Evolutionary conservation across 176 grass and related monocot species (phyloP).

Genomic region (Hordeum marinum): DNA sequence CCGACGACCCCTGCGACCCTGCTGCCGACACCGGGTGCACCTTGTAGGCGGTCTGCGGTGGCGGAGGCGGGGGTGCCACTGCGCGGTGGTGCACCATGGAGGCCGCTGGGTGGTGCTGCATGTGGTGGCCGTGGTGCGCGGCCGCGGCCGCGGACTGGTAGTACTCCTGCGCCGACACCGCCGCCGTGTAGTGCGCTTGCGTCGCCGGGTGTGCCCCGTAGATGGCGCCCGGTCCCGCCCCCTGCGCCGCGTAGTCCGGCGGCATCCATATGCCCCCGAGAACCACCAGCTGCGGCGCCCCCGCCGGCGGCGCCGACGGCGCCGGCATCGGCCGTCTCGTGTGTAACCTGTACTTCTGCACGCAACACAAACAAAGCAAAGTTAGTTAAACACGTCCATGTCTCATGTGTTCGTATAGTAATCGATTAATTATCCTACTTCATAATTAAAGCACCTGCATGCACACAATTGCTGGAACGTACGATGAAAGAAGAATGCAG

Average conservation of each 20-base stretch:
- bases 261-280: constrained; percentile 92
- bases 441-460: neutral
- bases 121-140: constrained; percentile 62
- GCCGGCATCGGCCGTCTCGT: constrained; percentile 63
- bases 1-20: constrained; percentile 50
- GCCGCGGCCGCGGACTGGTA: constrained; percentile 41
- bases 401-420: neutral
- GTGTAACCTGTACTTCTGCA: constrained; percentile 92
- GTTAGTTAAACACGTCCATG: neutral
- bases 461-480: neutral
- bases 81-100: constrained; percentile 32
- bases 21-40: neutral
- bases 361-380: neutral
- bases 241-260: constrained; percentile 71
- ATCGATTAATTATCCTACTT: neutral
- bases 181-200: constrained; percentile 55
- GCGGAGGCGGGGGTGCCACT: neutral
- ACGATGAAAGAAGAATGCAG: neutral
- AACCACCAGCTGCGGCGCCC: constrained; percentile 69
- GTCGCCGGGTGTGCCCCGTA: constrained; percentile 68
- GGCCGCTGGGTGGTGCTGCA: constrained; percentile 40
- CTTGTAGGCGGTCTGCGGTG: constrained; percentile 22
- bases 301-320: constrained; percentile 13
- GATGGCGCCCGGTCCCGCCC: constrained; percentile 36
- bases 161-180: constrained; percentile 57